Evolutionary conservation across 208 protist species (phyloP).

Genomic region (Vickermania ingenoplastis): DNA sequence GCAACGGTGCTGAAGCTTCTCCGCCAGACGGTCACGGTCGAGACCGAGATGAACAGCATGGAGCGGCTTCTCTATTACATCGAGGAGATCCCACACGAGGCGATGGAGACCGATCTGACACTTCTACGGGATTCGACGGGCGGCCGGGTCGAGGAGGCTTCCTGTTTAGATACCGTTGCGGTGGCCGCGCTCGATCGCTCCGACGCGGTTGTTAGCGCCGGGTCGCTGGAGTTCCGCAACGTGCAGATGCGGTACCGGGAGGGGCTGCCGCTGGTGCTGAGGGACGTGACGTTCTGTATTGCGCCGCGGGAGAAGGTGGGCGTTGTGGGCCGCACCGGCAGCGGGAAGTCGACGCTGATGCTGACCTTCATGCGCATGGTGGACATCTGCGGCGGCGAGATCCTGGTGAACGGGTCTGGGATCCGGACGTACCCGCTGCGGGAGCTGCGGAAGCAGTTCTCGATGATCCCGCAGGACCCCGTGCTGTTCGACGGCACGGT

Average conservation of each 20-base stretch:
- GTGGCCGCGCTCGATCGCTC: neutral
- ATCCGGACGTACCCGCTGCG: constrained; percentile 28
- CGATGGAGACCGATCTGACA: neutral
- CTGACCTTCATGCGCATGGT: constrained; percentile 65
- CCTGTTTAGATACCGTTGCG: constrained; percentile 10
- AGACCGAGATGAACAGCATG: constrained; percentile 81
- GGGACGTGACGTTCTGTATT: constrained; percentile 43
- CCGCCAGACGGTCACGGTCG: constrained; percentile 31
- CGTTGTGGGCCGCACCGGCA: constrained; percentile 77
- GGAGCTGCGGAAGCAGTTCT: constrained; percentile 48
- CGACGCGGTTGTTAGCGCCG: constrained; percentile 5
- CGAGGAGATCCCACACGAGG: constrained; percentile 43
- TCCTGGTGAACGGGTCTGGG: constrained; percentile 30
- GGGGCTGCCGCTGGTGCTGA: constrained; percentile 54
- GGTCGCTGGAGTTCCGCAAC: constrained; percentile 41
- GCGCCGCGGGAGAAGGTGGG: constrained; percentile 63
- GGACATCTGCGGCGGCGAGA: constrained; percentile 34
- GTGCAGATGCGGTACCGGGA: constrained; percentile 59
- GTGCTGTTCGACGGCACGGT: constrained; percentile 74
- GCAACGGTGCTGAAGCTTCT: constrained; percentile 46
- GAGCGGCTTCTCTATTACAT: constrained; percentile 81
- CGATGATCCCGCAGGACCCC: constrained; percentile 82
- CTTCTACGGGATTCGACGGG: constrained; percentile 1
- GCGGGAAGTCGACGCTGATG: constrained; percentile 81
- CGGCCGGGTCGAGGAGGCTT: neutral